These are phyloP conservation scores for Evernia prunastri DNA, from an alignment of 495 filamentous ascomycete species.

Conservation along the genomic window DNA sequence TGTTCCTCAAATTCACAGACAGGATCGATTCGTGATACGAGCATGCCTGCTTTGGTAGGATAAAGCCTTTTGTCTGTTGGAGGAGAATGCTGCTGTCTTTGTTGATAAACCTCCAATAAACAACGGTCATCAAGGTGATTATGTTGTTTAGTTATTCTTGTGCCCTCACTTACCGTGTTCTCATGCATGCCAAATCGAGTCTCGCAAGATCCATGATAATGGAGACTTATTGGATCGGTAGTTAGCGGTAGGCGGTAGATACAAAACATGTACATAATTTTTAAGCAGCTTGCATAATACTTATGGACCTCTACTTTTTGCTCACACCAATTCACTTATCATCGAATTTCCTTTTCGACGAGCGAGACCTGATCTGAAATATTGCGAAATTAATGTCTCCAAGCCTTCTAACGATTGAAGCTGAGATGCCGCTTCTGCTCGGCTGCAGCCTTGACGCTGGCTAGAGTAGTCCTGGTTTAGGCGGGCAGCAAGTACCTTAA, in stretches of 20 bases:
- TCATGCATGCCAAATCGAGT: too few relatives aligned
- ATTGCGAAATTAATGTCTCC: neutral
- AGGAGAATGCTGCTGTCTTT: neutral
- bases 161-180: neutral
- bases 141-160: neutral
- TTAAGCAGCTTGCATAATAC: neutral
- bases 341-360: too few relatives aligned
- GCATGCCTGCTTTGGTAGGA: neutral
- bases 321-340: too few relatives aligned
- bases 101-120: neutral
- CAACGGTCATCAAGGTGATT: neutral
- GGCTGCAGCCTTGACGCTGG: neutral
- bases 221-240: too few relatives aligned
- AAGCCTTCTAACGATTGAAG: neutral
- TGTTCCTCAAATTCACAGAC: neutral
- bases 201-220: too few relatives aligned
- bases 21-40: neutral
- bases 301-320: too few relatives aligned
- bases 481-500: neutral
- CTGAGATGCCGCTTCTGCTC: neutral
- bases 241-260: too few relatives aligned
- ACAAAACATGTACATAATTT: neutral
- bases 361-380: too few relatives aligned
- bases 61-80: neutral
- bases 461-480: neutral